Base-by-base conservation (phyloP, 169 alveolate species). In the Toxoplasma gondii region DNA sequence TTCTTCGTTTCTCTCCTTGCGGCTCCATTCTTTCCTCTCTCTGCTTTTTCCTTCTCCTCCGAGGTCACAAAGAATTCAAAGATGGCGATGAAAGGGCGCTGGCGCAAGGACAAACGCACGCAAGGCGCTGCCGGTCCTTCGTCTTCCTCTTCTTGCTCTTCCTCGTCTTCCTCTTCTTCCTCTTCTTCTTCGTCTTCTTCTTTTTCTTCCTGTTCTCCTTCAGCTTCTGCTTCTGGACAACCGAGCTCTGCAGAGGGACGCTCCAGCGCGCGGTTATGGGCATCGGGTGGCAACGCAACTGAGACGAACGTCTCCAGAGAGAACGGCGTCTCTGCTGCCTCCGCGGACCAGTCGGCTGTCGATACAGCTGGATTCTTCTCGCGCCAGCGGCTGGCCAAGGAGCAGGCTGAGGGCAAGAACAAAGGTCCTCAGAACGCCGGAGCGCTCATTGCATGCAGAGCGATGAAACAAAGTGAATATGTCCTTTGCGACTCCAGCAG, bases 41-140 rank as follows among this genome's bases (percentile, higher is more conserved):
- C n/a, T 16, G 9, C 29, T n/a, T 45, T 78, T 4, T 78, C 43
- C 10, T 38, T 19, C 44, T 31, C 44, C n/a, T 19, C 24, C 44
- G 12, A 1, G 5, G 74, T 10, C 9, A 16, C n/a, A 31, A 16
- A 1, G 7, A 1, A 1, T 31, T 31, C 7, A 64, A 1, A 1
- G 4, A 12, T 19, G 45, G 2, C 39, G 86, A 90, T 70, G 94
- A 91, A 91, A 39, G 94, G 94, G 2, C 80, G 94, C 44, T 91
- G 94, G 94, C 53, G 94, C 12, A 91, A 91, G 31, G 94, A 91
- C 67, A 91, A 91, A 36, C 91, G 94, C 39, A 1, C 90, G 41
- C n/a, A 7, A 7, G 19, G 39, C n/a, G 1, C 44, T 16, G 12
- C 86, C 45, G 22, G 39, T 27, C 43, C 1, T 10, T 78, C 86